A percentile compares a stretch with the other conserved stretches of the same genome.
These are phyloP conservation scores for Candida ponderosae DNA, from an alignment of 805 yeast genomes.

Conservation along the genomic window DNA sequence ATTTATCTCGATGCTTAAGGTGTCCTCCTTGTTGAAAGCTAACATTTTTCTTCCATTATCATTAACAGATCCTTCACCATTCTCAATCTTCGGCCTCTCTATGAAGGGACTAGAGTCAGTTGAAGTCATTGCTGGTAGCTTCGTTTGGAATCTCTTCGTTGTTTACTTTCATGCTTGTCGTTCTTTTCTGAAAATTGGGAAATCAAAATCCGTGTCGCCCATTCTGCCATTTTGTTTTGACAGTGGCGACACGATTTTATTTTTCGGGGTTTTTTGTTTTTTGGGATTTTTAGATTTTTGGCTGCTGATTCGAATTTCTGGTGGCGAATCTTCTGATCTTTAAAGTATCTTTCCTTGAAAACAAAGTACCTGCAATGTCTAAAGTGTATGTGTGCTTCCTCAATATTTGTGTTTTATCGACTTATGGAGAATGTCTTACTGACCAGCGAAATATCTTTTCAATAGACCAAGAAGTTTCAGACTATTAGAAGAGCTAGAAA, in stretches of 20 bases:
- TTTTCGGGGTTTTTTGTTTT: no score
- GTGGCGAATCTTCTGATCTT: no score
- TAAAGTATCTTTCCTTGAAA: neutral
- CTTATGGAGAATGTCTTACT: neutral
- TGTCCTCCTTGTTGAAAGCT: neutral
- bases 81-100: constrained; percentile 20
- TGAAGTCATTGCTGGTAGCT: no score
- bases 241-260: no score
- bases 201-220: no score
- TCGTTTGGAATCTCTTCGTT: no score
- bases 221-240: no score
- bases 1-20: constrained; percentile 11
- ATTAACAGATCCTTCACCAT: no score
- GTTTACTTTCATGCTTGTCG: no score
- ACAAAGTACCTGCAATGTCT: constrained; percentile 25
- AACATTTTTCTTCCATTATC: neutral
- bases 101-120: constrained; percentile 28
- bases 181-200: no score
- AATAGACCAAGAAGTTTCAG: constrained; percentile 86
- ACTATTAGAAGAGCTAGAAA: constrained; percentile 90
- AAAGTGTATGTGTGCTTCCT: constrained; percentile 32
- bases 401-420: neutral
- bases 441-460: neutral
- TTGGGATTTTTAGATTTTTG: no score
- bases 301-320: no score